These are phyloP conservation scores for Mitragyna speciosa DNA, from an alignment of 257 asterid species.

Conservation along the genomic window DNA sequence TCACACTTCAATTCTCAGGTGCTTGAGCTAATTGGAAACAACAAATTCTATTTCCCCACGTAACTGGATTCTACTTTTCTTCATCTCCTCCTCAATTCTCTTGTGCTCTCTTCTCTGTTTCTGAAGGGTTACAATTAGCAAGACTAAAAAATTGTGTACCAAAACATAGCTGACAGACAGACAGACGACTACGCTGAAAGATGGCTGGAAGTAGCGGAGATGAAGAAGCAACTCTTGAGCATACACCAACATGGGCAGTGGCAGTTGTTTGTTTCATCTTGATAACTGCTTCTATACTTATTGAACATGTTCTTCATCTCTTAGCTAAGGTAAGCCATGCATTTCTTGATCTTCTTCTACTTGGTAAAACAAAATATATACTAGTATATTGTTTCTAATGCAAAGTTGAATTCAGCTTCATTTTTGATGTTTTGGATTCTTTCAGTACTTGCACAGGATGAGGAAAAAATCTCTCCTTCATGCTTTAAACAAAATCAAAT, in stretches of 20 bases:
- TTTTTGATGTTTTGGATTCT: neutral
- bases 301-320: slow-evolving; percentile 66
- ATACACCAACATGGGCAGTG: slow-evolving; percentile 76
- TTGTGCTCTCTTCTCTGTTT: neutral
- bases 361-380: too few species aligned
- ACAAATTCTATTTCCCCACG: neutral
- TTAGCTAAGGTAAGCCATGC: slow-evolving; percentile 49
- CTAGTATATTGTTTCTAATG: too few species aligned
- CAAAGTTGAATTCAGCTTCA: too few species aligned
- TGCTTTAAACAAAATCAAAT: slow-evolving; percentile 57
- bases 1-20: too few species aligned
- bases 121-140: too few species aligned
- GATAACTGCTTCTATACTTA: slow-evolving; percentile 49
- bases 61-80: neutral
- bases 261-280: slow-evolving; percentile 59
- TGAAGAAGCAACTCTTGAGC: slow-evolving; percentile 35
- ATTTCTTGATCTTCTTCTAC: neutral
- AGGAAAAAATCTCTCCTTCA: slow-evolving; percentile 50
- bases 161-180: too few species aligned
- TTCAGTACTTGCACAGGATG: slow-evolving; percentile 58
- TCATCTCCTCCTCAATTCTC: neutral
- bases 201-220: slow-evolving; percentile 25
- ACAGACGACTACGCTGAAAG: slow-evolving; percentile 7
- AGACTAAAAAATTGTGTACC: too few species aligned
- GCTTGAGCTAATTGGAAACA: neutral